Base-by-base conservation (phyloP, 1,284 basidiomycete genomes). In the Boletus sp. region DNA sequence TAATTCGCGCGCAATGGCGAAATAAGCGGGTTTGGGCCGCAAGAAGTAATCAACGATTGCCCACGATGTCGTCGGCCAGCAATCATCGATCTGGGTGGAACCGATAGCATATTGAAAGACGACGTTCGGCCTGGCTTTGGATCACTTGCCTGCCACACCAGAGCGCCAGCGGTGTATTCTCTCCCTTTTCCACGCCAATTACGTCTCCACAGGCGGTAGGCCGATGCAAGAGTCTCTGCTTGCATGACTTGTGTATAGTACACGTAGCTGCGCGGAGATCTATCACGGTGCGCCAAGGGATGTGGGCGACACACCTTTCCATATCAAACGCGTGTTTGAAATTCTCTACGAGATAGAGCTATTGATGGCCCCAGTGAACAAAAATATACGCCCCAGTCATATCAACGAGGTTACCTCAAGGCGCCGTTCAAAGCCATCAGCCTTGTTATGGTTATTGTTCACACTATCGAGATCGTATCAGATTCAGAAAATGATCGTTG, bases 261-360 rank as follows among this genome's bases (percentile, higher is more conserved):
- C 10, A 89, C 81, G 73, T 92, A 92, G 70, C 87, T 87, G 64
- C 16, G 37, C 31, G 21, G 35, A 21, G 60, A 30, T 27, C 46
- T 44, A 48, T 70, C 61, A 58, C 52, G 35, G 44, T 7, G 27
- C 48, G 49, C 35, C 10, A 57, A 40, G 44, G 21, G 37, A 30
- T 28, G 52, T 58, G 52, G 27, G 13, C 10, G 50, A 38, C 66
- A 25, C 67, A 86, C 88, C 87, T 91, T 71, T 93, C 89, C 79
- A 95, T 91, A 71, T 95, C 90, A 71, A 94, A 94, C 0, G 90
- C 82, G 73, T 95, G 92, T 75, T 86, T 92, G 78, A 94, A 93
- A 77, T 96, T 96, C 76, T 96, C 94, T 71, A 94, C 81, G 50
- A 96, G 82, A 75, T 95, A 96, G 27, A 93, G 80, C 83, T 93